Evolutionary conservation across 176 grass and related monocot genomes (phyloP).

Genomic region (Urochloa ruziziensis): DNA sequence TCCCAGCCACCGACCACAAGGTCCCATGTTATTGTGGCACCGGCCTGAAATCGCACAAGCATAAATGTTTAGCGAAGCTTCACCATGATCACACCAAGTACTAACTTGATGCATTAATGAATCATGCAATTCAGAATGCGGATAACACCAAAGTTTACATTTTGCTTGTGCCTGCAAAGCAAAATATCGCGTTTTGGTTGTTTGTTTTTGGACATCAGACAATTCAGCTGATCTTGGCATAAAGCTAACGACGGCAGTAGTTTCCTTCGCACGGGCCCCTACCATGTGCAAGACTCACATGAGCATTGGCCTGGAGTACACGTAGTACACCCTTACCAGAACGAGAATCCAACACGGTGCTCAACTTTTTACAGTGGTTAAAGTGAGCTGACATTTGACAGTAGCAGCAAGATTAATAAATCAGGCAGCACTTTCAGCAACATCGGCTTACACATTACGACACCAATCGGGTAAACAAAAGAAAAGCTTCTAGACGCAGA

Average conservation of each 20-base stretch:
- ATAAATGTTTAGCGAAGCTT: neutral
- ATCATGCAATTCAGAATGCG: neutral
- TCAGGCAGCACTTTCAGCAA: neutral
- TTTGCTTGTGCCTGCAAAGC: neutral
- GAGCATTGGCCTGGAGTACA: conserved; percentile 5
- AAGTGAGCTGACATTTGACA: neutral
- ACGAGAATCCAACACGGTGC: conserved; percentile 5
- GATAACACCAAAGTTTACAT: neutral
- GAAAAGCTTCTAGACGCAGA: neutral
- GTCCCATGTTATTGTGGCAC: conserved; percentile 91
- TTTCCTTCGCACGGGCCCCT: neutral
- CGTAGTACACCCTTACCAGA: neutral
- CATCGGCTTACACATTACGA: neutral
- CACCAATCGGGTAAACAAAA: neutral
- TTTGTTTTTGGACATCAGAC: neutral
- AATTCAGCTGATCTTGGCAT: conserved; percentile 2
- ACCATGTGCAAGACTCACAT: conserved; percentile 31
- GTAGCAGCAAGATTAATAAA: conserved; percentile 5
- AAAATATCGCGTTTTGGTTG: neutral
- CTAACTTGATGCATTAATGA: neutral
- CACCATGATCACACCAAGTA: neutral
- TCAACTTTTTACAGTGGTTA: conserved; percentile 29
- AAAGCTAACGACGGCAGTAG: neutral
- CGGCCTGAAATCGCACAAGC: conserved; percentile 46
- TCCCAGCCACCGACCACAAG: conserved; percentile 90